Conservation (phyloP, 768 basidiomycete genomes). For the Rhodotorula paludigena region DNA sequence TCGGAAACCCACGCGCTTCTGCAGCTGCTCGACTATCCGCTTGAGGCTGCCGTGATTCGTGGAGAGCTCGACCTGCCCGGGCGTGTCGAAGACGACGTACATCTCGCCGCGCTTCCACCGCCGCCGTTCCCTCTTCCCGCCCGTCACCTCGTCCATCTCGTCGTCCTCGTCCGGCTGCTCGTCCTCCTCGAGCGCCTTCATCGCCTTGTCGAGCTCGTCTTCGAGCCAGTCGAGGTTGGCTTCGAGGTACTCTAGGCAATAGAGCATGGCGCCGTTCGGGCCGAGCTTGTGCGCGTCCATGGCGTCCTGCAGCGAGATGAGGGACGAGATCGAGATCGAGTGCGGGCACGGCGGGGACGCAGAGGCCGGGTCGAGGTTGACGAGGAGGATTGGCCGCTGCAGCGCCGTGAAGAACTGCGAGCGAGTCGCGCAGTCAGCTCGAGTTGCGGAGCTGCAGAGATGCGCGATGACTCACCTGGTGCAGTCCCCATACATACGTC, state of each 20-base stretch:
- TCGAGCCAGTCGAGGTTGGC: conserved; percentile 73
- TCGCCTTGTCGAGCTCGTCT: conserved; percentile 57
- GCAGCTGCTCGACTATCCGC: conserved; percentile 65
- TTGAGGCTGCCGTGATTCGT: conserved; percentile 91
- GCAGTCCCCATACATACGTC: conserved; percentile 51
- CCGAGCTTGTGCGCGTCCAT: conserved; percentile 81
- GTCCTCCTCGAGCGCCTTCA: conserved; percentile 61
- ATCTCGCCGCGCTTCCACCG: conserved; percentile 60
- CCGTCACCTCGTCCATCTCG: conserved; percentile 53
- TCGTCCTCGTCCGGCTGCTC: conserved; percentile 59
- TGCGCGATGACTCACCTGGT: conserved; percentile 45
- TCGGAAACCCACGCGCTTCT: conserved; percentile 75
- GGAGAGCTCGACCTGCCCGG: conserved; percentile 94
- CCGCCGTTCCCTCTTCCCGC: conserved; percentile 45
- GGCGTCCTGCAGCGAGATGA: conserved; percentile 80
- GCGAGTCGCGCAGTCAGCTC: neutral
- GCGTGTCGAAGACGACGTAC: conserved; percentile 90
- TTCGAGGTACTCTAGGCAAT: conserved; percentile 94
- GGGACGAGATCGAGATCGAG: conserved; percentile 71
- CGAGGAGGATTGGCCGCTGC: conserved; percentile 74
- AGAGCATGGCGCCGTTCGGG: conserved; percentile 93
- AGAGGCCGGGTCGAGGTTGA: conserved; percentile 96
- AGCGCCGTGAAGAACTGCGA: conserved; percentile 72
- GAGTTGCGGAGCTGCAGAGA: neutral
- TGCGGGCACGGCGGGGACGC: conserved; percentile 85